These are phyloP conservation scores for Phytophthora fragariaefolia DNA, from an alignment of 352 stramenopile species.

Conservation along the genomic window DNA sequence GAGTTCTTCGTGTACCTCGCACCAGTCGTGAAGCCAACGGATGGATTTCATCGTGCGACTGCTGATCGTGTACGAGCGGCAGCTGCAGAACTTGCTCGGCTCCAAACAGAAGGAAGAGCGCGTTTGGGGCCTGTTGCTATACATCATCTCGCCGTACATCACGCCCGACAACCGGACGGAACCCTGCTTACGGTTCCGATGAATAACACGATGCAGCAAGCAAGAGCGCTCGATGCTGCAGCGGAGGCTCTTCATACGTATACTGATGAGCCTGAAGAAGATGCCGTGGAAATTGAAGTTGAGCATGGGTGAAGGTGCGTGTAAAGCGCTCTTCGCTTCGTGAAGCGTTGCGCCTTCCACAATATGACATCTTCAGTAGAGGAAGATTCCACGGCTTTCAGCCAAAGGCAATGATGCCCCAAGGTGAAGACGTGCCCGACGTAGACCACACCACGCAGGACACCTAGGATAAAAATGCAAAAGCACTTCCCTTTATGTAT, in stretches of 20 bases:
- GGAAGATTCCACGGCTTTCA: slow-evolving; percentile 15
- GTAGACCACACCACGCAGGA: neutral
- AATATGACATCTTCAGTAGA: slow-evolving; percentile 11
- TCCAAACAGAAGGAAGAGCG: neutral
- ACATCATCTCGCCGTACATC: too few relatives aligned
- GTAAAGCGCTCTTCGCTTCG: slow-evolving; percentile 9
- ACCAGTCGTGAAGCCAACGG: neutral
- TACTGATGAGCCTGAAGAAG: neutral
- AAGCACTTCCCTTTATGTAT: neutral
- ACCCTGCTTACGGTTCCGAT: neutral
- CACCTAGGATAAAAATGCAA: neutral
- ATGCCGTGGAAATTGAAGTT: neutral
- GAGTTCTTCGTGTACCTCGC: slow-evolving; percentile 18
- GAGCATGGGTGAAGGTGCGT: slow-evolving; percentile 7
- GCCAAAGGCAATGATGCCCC: slow-evolving; percentile 3
- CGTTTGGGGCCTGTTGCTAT: neutral
- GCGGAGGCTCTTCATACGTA: neutral
- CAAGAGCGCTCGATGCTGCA: neutral
- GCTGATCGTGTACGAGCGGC: slow-evolving; percentile 11
- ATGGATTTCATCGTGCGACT: slow-evolving; percentile 3
- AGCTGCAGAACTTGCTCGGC: neutral
- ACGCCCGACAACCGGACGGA: neutral
- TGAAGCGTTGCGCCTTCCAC: neutral
- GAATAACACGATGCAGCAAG: slow-evolving; percentile 23
- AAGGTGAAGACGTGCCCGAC: slow-evolving; percentile 5